Evolutionary conservation across 1,284 basidiomycete species (phyloP), one percentile per base, ranked within the genome.

Genomic region (Pyrrhoderma lamaoense): DNA sequence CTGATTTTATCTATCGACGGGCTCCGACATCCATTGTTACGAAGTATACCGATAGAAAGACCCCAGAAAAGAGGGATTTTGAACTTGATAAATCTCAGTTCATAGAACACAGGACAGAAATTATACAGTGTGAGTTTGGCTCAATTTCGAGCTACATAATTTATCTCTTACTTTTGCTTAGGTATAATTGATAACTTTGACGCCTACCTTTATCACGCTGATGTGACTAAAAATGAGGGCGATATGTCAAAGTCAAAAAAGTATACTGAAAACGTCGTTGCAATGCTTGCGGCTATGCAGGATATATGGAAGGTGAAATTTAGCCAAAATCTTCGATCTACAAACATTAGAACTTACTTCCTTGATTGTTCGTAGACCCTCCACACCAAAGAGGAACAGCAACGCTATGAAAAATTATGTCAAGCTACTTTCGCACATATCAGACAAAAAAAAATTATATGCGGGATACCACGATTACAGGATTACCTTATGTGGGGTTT

Each of bases 1-100:
- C 57, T 72, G 23, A 59, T 85, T 14, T 65, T 82, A 19, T 73
- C 75, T 1, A 65, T 80, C 22, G 79, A 80, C 56, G 68, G 71
- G 18, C 61, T 75, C 37, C 73, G 67, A 9, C 79, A 84, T 59
- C 72, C 74, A 1, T 65, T 83, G 13, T 63, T 85, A 37, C 65
- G 56, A 11, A 66, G 57, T 18, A 54, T 71, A 14, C 62, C 65
- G 4, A 25, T 56, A 14, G 25, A 31, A 2, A 42, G 51, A 42
- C 19, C 8, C 40, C 40, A 16, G 47, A 42, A 22, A 7, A 27
- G n/a, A 42, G 22, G 8, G 50, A 49, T 18, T 56, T 52, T 18
- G 31, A 43, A 16, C 9, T 56, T 8, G 25, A 47, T n/a, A 36
- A 37, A 5, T 11, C 35, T 11, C 27, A 22, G 13, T 56, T 52